Evolutionary conservation across 345 rosid species (phyloP).

Genomic region (Arabis alpina): DNA sequence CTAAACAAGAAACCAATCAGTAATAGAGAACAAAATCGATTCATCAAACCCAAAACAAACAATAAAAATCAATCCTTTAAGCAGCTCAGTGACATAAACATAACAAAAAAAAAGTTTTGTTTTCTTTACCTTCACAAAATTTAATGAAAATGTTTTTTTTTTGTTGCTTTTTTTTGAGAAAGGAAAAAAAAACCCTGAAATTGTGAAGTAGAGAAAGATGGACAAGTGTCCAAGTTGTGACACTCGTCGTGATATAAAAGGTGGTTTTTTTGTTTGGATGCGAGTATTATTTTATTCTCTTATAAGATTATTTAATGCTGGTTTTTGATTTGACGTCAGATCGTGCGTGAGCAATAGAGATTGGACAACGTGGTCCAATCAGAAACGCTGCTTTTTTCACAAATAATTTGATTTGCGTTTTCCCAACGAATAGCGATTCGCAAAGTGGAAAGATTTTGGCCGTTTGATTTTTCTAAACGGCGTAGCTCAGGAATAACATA

Average conservation of each 20-base stretch:
- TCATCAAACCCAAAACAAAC: not conserved
- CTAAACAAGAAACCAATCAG: slow-evolving; percentile 34
- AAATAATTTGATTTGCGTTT: slow-evolving; percentile 35
- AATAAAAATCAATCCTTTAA: not conserved
- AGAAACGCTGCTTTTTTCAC: slow-evolving; percentile 29
- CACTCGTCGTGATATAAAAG: slow-evolving; percentile 79
- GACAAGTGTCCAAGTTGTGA: slow-evolving; percentile 80
- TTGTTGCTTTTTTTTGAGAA: slow-evolving; percentile 31
- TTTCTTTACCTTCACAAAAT: slow-evolving; percentile 33
- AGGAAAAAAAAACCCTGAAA: slow-evolving; percentile 28
- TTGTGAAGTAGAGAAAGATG: slow-evolving; percentile 39
- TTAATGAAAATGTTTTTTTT: not conserved
- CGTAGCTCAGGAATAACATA: not conserved
- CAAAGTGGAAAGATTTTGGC: slow-evolving; percentile 44
- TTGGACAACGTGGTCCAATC: slow-evolving; percentile 64
- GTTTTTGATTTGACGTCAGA: slow-evolving; percentile 28
- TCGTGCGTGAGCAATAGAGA: slow-evolving; percentile 37
- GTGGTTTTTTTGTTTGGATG: slow-evolving; percentile 39
- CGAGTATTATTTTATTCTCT: slow-evolving; percentile 19
- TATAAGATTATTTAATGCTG: slow-evolving; percentile 30
- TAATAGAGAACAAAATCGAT: not conserved
- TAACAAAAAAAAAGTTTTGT: slow-evolving; percentile 3
- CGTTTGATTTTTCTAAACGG: slow-evolving; percentile 48
- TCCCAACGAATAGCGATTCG: slow-evolving; percentile 46
- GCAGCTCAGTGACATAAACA: slow-evolving; percentile 37